These are phyloP conservation scores for Uronychia setigera DNA, from an alignment of 73 alveolate genomes.

Conservation along the genomic window DNA sequence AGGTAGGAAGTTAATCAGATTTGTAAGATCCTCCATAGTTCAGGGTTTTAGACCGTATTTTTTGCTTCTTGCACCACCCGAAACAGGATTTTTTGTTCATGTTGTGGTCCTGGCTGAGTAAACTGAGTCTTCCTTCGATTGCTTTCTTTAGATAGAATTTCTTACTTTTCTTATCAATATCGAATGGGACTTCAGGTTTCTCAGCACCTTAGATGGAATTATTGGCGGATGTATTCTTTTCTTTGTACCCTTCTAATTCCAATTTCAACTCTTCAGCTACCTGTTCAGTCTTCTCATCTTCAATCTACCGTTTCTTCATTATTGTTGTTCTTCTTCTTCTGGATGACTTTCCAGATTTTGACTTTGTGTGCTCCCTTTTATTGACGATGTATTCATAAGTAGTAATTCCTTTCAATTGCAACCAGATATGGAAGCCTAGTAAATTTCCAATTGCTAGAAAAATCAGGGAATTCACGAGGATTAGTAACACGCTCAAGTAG, in stretches of 20 bases:
- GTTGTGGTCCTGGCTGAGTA: not conserved
- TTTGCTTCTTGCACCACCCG: not conserved
- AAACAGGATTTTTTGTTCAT: not conserved
- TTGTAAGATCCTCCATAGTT: not conserved
- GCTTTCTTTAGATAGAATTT: too few species aligned
- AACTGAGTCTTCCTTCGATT: not conserved
- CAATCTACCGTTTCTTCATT: too few species aligned
- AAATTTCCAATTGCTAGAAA: not conserved
- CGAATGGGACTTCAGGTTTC: too few species aligned
- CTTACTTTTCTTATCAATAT: too few species aligned
- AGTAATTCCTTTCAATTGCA: conserved; percentile 6
- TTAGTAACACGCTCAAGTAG: not conserved
- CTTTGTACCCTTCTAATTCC: not conserved
- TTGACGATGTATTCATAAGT: conserved; percentile 19
- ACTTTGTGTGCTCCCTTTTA: conserved; percentile 1
- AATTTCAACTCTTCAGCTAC: not conserved
- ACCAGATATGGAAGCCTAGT: conserved; percentile 1
- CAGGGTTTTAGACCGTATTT: not conserved
- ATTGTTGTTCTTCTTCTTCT: not conserved
- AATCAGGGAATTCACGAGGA: not conserved
- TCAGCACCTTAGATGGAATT: not conserved
- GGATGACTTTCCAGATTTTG: not conserved
- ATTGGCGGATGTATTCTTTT: not conserved
- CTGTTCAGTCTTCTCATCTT: too few species aligned
- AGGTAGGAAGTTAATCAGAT: not conserved